These are phyloP conservation scores for Fistulina hepatica DNA, from an alignment of 1,284 basidiomycete genomes.

Conservation along the genomic window DNA sequence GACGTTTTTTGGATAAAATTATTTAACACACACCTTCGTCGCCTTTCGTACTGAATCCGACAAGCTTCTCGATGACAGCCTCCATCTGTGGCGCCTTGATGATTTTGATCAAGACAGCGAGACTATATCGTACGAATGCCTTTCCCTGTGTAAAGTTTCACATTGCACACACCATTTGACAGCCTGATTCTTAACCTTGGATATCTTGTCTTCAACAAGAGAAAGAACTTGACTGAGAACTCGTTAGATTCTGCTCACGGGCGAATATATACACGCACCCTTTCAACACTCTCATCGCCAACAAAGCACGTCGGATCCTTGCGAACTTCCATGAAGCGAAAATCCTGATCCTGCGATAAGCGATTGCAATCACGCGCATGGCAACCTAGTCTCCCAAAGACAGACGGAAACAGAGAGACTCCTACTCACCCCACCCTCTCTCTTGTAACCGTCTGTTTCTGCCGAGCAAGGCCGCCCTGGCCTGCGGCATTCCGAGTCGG, in stretches of 20 bases:
- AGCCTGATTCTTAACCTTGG: slow-evolving; percentile 96
- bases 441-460: too few relatives aligned
- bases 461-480: too few relatives aligned
- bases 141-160: too few relatives aligned
- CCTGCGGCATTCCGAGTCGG: too few relatives aligned
- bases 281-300: slow-evolving; percentile 77
- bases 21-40: too few relatives aligned
- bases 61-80: slow-evolving; percentile 76
- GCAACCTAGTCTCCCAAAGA: too few relatives aligned
- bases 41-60: too few relatives aligned
- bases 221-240: slow-evolving; percentile 72
- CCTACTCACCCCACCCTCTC: too few relatives aligned
- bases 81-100: slow-evolving; percentile 77
- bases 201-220: slow-evolving; percentile 87
- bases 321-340: slow-evolving; percentile 87
- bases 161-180: slow-evolving; percentile 80
- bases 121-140: too few relatives aligned
- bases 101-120: slow-evolving; percentile 81
- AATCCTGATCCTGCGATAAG: slow-evolving; percentile 76
- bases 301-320: slow-evolving; percentile 57
- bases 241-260: neutral
- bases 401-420: too few relatives aligned
- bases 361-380: slow-evolving; percentile 36
- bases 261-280: slow-evolving; percentile 17
- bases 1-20: too few relatives aligned